Base-by-base conservation (phyloP, 148 eudicot species). In the Bassia scoparia region DNA sequence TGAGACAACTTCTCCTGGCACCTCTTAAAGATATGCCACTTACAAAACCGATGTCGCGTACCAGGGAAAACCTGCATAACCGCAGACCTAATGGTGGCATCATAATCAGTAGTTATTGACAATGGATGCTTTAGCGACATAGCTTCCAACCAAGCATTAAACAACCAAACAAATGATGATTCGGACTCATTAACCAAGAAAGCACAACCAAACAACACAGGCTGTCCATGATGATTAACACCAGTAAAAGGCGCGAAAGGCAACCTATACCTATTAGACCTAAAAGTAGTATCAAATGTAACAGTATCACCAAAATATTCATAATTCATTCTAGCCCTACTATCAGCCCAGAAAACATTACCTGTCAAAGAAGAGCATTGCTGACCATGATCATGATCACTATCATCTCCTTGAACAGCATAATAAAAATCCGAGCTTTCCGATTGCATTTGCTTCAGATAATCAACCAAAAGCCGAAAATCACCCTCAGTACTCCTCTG, bases 171-270 rank as follows among this genome's bases (percentile, higher is more conserved):
- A 74, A 84, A 84, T 0, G 85, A 82, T 24, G 74, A 83, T 68
- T 84, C 84, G 0, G 86, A 82, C 76, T 86, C 89, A 86, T 78
- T 80, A 21, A 80, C 43, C 80, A 86, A 77, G 35, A 84, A 85
- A 0, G 83, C 89, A 71, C 87, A 86, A 15, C 89, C 89, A 86
- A 86, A 84, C 83, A 86, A 80, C 58, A 86, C 87, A 17, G 87
- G 87, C 56, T 84, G 86, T 1, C 89, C 87, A 43, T 84, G 89
- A 71, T 84, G 79, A 70, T 82, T 84, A 20, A 84, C 83, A 14
- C 89, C 89, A 53, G 82, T 84, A 65, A 86, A 80, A 3, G 85
- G 84, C 37, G 77, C 89, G 73, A 86, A 86, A 34, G 89, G 89
- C 75, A 86, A 80, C n/a, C 83, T 79, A 80, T 82, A 86, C 73